Evolutionary conservation across 2,329 filamentous ascomycete genomes (phyloP).

Genomic region (Pyrenophora seminiperda): DNA sequence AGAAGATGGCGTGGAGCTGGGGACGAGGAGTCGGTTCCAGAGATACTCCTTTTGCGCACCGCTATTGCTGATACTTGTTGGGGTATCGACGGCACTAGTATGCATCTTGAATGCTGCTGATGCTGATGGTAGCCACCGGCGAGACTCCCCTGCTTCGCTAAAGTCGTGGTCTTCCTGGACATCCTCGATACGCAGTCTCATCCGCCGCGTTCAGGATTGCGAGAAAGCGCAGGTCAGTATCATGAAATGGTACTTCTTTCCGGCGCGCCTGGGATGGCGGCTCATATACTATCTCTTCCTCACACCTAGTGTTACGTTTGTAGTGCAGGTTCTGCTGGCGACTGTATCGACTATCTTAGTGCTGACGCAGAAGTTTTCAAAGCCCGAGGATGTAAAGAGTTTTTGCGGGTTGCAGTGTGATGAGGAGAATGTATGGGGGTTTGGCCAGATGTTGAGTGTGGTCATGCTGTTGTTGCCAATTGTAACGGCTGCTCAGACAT

Average conservation of each 20-base stretch:
- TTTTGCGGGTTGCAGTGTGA: slow-evolving; percentile 34
- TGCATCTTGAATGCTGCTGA: slow-evolving; percentile 36
- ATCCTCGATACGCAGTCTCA: slow-evolving; percentile 1
- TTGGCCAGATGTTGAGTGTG: slow-evolving; percentile 40
- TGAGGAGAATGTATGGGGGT: slow-evolving; percentile 38
- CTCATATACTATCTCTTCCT: slow-evolving; percentile 33
- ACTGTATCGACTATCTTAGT: slow-evolving; percentile 32
- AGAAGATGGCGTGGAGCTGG: slow-evolving; percentile 4
- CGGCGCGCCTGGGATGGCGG: slow-evolving; percentile 19
- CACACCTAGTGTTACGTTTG: slow-evolving; percentile 36
- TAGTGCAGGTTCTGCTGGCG: slow-evolving; percentile 33
- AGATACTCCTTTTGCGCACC: slow-evolving; percentile 32
- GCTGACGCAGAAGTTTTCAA: slow-evolving; percentile 36
- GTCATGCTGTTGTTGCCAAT: slow-evolving; percentile 36
- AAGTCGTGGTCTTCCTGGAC: neutral
- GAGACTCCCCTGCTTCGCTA: slow-evolving; percentile 1
- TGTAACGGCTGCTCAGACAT: slow-evolving; percentile 34
- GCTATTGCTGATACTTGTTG: slow-evolving; percentile 35
- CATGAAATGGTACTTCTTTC: slow-evolving; percentile 3
- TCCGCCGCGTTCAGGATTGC: slow-evolving; percentile 15
- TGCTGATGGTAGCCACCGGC: slow-evolving; percentile 13
- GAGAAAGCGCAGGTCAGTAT: neutral
- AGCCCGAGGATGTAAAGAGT: slow-evolving; percentile 19
- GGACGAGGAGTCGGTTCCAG: slow-evolving; percentile 20
- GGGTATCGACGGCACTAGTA: slow-evolving; percentile 36